Base-by-base conservation (phyloP, 345 rosid species). In the Boechera stricta region DNA sequence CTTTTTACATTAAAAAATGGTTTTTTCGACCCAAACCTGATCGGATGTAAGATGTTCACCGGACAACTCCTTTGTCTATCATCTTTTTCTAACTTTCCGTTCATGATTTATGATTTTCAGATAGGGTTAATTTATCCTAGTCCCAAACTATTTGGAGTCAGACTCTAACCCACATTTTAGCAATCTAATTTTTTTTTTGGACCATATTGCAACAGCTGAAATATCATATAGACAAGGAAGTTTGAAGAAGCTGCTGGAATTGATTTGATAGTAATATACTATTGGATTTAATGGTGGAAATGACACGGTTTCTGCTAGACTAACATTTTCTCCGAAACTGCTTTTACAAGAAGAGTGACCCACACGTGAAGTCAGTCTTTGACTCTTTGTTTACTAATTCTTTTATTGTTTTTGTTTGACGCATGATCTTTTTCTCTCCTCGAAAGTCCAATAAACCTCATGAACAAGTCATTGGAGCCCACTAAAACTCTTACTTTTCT, bases 311-410 rank as follows among this genome's bases (percentile, higher is more conserved):
- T 57, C 56, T 2, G 18, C 21, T 44, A 15, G 49, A 70, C 33
- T 45, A 32, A 45, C 13, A 24, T 45, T 41, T 56, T 47, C 31
- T 52, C 55, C 16, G 2, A 28, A 10, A 8, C 24, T 28, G 7
- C n/a, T 29, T 72, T 41, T 16, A 16, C 24, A 32, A 62, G 48
- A 55, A 45, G 71, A 15, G 8, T 75, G 72, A 47, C 38, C 71
- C 77, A 74, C 66, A 57, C 78, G 78, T 66, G 21, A 65, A 33
- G 49, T 47, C 21, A 57, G 78, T 74, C 72, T 66, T 66, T 66
- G 7, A 57, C 72, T 74, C 72, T 66, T 66, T 66, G 7, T 66
- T 74, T 66, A 74, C 59, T 64, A 56, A 24, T 56, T 47, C 2
- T 64, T 33, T 41, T 28, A 4, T 38, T 5, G 7, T 29, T 7